Base-by-base conservation (phyloP, 768 basidiomycete genomes). In the Zangia roseola region DNA sequence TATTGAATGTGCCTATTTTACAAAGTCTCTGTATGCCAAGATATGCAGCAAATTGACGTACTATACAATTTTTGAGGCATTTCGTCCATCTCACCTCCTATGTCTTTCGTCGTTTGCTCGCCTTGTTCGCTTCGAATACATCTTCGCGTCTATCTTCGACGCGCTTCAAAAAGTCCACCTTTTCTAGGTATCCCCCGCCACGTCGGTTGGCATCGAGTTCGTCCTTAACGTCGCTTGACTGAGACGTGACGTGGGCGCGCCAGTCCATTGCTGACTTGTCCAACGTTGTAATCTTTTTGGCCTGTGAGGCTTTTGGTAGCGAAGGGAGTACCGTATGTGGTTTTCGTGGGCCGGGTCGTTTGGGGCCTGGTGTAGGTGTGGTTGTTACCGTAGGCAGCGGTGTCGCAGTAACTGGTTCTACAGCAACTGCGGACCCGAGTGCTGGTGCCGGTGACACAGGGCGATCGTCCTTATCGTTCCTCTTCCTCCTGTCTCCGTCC, bases 181-280 rank as follows among this genome's bases (percentile, higher is more conserved):
- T 92, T 56, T 90, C 91, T 17, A 94, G 71, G 66, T 88, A 94
- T 0, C 91, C 88, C 9, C 87, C 89, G 0, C 83, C 80, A 35
- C 84, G 78, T 40, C 84, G 73, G 50, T 91, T 85, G 4, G 80
- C 80, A 41, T 86, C 81, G 43, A 94, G 74, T 52, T 89, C 86
- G 55, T 90, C 84, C 51, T 80, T 77, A 9, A 84, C 60, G 4
- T 72, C 77, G 17, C 64, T 59, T 21, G 66, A 58, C 43, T 76
- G 68, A 0, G 75, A 52, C 17, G 74, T 66, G 13, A 90, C 67
- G 56, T 92, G 89, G 1, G 80, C 67, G 24, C 76, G 75, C 91
- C 91, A 94, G 62, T 94, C 91, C 79, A 94, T 82, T 12, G 86
- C 82, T 0, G 88, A 90, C 64, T 92, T 93, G 53, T 91, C 89